Base-by-base conservation (phyloP, 2,329 filamentous ascomycete species). In the Neopestalotiopsis clavispora region DNA sequence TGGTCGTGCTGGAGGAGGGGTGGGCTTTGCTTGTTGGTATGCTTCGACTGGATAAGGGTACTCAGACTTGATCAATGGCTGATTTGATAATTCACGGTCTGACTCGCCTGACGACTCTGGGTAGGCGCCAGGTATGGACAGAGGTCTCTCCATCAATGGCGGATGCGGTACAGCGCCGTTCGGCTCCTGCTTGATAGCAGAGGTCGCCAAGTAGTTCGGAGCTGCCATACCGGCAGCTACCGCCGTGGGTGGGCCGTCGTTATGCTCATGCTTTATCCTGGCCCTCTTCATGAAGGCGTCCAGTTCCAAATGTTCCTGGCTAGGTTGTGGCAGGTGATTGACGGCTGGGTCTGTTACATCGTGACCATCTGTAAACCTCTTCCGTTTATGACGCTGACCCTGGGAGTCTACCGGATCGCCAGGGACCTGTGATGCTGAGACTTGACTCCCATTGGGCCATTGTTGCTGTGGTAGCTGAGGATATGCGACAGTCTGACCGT, bases 391-490 rank as follows among this genome's bases (percentile, higher is more conserved):
- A 9, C 23, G 10, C 17, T 59, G 57, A 6, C 30, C 57, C 57
- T 34, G 28, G 28, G 23, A 14, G 30, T 10, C 12, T 34, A 17
- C 13, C 17, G 57, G 28, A 7, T 59, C 30, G 30, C 13, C 20
- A 59, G 28, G 4, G 23, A 32, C 17, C 10, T 30, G 57, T 34
- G 57, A 17, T 34, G 23, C 28, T 30, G 28, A 17, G 4, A 28
- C 13, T 59, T 59, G 57, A 4, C 9, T 10, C 23, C 20, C 17
- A 34, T 3, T 34, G 10, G 57, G 12, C 28, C 57, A 59, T 34
- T 30, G 45, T 52, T 52, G 57, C 57, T 59, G 57, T 59, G 57
- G 57, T 3, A 59, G 57, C 23, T 30, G 57, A 6, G 57, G 57
- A 13, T 59, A 59, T 34, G 57, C 57, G 13, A 59, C 30, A 30